Evolutionary conservation across 768 basidiomycete species (phyloP).

Genomic region (Polyporus arcularius): DNA sequence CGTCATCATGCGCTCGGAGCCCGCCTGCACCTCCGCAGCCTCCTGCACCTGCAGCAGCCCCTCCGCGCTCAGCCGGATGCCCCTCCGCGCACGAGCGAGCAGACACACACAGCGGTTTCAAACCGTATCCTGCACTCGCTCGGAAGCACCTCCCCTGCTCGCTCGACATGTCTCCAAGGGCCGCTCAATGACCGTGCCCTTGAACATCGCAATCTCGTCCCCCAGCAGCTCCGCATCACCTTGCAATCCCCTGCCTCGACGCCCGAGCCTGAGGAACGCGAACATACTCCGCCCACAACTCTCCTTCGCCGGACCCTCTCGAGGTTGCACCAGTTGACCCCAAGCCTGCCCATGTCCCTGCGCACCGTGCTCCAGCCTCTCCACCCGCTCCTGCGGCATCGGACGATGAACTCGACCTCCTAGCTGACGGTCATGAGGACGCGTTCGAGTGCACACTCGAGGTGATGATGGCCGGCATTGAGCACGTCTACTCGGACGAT

Average conservation of each 20-base stretch:
- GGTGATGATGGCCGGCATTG: constrained; percentile 2
- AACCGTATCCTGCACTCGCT: constrained; percentile 3
- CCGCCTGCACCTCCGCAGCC: constrained; percentile 7
- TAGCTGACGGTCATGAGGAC: constrained; percentile 1
- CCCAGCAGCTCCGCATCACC: not conserved
- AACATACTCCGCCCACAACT: constrained; percentile 2
- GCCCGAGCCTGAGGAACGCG: constrained; percentile 2
- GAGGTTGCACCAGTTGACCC: not conserved
- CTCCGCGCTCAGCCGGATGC: not conserved
- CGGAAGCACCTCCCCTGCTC: constrained; percentile 6
- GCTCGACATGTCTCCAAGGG: constrained; percentile 1
- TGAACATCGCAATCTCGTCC: not conserved
- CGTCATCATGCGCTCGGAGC: not conserved
- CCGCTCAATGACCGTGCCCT: constrained; percentile 6
- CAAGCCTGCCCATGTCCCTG: not conserved
- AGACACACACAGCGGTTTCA: constrained; percentile 3
- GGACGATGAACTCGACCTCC: constrained; percentile 5
- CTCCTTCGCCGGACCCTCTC: not conserved
- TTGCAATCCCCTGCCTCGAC: constrained; percentile 1
- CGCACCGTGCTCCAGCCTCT: not conserved
- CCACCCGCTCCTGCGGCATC: not conserved
- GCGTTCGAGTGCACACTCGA: not conserved
- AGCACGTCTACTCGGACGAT: constrained; percentile 2
- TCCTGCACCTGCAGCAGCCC: not conserved
- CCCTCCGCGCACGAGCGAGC: constrained; percentile 3